Base-by-base conservation (phyloP, 768 basidiomycete genomes). In the Steccherinum ochraceum region DNA sequence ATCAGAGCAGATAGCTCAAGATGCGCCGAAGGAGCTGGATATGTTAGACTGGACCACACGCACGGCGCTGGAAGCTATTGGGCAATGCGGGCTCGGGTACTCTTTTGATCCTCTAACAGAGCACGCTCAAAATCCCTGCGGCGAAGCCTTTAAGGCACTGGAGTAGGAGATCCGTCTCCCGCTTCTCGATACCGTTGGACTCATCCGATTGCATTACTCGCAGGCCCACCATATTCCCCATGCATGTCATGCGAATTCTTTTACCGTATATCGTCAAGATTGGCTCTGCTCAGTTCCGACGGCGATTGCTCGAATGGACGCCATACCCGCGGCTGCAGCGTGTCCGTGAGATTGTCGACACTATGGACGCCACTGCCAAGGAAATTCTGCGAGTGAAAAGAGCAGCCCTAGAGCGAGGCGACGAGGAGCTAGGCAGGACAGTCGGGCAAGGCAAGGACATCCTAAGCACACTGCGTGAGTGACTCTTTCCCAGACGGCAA, bases 391-490 rank as follows among this genome's bases (percentile, higher is more conserved):
- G 63, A 19, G 54, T 58, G 19, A 76, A 75, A 58, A 70, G 68
- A 50, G 57, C 52, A 25, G 65, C 70, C 1, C 41, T 75, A 1
- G 53, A 52, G 12, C 58, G 59, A 19, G 71, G 69, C 5, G 71
- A 72, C 24, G 64, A 69, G 30, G 67, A 59, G 2, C 58, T 70
- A 2, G 49, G 53, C 12, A 55, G 52, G 13, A 65, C 69, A 49
- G 62, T 69, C 39, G 68, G 66, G 12, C 63, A 65, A 52, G 72
- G 70, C 11, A 72, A 72, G 42, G 76, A 77, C 55, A 68, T 79
- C 19, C 63, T 77, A 53, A 76, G 72, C 49, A 66, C 75, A 35
- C 56, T 78, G 24, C 61, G 76, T 79, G 53, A 45, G 73, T 53
- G 4, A 21, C 3, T 4, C n/a, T 2, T 21, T 23, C 11, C 13